Base-by-base conservation (phyloP, 2,329 filamentous ascomycete species). In the Aspergillus floridensis region DNA sequence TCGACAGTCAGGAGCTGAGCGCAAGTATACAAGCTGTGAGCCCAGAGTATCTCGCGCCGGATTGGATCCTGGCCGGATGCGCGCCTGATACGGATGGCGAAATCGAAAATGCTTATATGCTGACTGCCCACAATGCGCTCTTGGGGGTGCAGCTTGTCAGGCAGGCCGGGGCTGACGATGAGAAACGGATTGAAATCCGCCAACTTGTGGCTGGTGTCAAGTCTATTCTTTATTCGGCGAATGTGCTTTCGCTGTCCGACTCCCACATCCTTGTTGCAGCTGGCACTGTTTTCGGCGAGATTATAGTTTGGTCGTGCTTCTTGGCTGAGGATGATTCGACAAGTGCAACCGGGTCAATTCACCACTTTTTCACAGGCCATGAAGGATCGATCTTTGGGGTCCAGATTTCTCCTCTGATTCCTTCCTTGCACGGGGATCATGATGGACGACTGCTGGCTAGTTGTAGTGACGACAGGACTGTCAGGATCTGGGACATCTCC, bases 331-430 rank as follows among this genome's bases (percentile, higher is more conserved):
- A 59, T 19, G 50, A 59, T 14, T 58, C 52, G 8, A 32, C 62
- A 10, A 51, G 65, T 38, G 70, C 70, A 29, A 63, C 64, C 24
- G 72, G 77, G 14, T 76, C 73, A 5, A 79, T 82, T 14, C 83
- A 86, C 65, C 81, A 83, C 63, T 80, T 82, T 48, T 87, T 88
- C 67, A 80, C 81, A 8, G 86, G 85, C 0, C 95, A 99, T 69
- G 92, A 97, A 69, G 95, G 95, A 0, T 97, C 93, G 0, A 89
- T 99, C 29, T 99, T 97, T 66, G 93, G 92, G 1, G 90, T 99
- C 2, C 83, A 87, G 32, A 89, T 98, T 38, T 96, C 92, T 0
- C 78, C 83, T 1, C 70, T 77, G 65, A 74, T 88, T 21, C 61
- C 63, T 6, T 65, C 76, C 22, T 62, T 72, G 1, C 72, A 77